A percentile compares a stretch with the other conserved stretches of the same genome.
Evolutionary conservation across 305 asterid genomes (phyloP).

Genomic region (Petunia hybrid): DNA sequence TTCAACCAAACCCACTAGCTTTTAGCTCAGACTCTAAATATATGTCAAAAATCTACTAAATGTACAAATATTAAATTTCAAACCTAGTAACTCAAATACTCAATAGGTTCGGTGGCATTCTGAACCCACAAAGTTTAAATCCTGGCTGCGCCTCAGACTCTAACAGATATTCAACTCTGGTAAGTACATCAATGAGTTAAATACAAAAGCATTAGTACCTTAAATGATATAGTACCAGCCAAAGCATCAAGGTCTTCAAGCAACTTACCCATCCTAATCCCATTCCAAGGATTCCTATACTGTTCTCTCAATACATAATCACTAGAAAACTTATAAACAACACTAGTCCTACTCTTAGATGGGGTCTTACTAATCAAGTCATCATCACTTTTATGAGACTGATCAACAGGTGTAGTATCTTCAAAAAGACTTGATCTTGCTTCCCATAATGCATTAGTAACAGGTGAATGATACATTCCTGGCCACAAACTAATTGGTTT

Average conservation of each 20-base stretch:
- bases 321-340: constrained; percentile 67
- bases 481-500: constrained; percentile 88
- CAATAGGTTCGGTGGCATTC: too few relatives aligned
- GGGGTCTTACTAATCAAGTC: constrained; percentile 64
- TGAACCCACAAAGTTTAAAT: too few relatives aligned
- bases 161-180: neutral
- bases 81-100: too few relatives aligned
- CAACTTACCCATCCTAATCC: constrained; percentile 83
- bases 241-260: constrained; percentile 96
- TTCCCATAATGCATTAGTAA: constrained; percentile 91
- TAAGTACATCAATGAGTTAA: neutral
- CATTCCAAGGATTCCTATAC: constrained; percentile 91
- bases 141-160: too few relatives aligned
- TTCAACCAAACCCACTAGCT: too few relatives aligned
- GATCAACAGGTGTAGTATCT: constrained; percentile 37
- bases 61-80: too few relatives aligned
- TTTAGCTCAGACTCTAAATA: too few relatives aligned
- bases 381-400: constrained; percentile 41
- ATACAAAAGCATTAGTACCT: constrained; percentile 51
- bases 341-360: constrained; percentile 68
- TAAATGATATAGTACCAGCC: constrained; percentile 90
- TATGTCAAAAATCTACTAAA: too few relatives aligned
- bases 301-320: constrained; percentile 84
- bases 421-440: constrained; percentile 75
- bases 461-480: constrained; percentile 91